Evolutionary conservation across 768 basidiomycete genomes (phyloP), one percentile per base, ranked within the genome.

Genomic region (Russula earlei): DNA sequence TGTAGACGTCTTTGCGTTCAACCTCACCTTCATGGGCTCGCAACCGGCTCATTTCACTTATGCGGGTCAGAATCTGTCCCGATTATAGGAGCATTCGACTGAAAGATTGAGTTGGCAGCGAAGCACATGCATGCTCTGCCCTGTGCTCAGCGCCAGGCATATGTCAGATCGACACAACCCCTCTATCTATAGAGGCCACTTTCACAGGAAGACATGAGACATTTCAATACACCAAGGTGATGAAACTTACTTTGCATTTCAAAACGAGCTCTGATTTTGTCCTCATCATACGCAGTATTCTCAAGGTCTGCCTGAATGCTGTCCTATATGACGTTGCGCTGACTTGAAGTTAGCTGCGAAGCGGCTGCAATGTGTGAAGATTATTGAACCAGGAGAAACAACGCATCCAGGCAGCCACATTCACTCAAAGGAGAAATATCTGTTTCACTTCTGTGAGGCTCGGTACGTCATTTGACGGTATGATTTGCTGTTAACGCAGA

Each of bases 221-320:
- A 0, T 84, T 83, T 60, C 76, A 80, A 62, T 84, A 79, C 46
- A 84, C 83, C 0, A 84, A 84, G 74, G 83, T 79, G 47, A 27
- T 65, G 55, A 5, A 3, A 19, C 14, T 29, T 12, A 45, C 11
- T n/a, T 14, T 1, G 36, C 40, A 12, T 8, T 29, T 8, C 5
- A 1, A n/a, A 31, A 12, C 42, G 6, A 24, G 12, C 5, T 15
- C 19, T 56, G 10, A 33, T 40, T 25, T 11, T 10, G 2, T 11
- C 14, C 2, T 20, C 5, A 5, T 38, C 7, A 33, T 11, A 8
- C 19, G n/a, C 41, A 82, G 80, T 82, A 80, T 63, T 70, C 76
- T 3, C 81, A 82, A 71, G 77, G 78, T 79, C 51, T 22, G 67
- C 29, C 5, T 7, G 27, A 31, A 17, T 38, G 8, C 10, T 1